These are phyloP conservation scores for Mycena crocata DNA, from an alignment of 768 basidiomycete species.

Conservation along the genomic window DNA sequence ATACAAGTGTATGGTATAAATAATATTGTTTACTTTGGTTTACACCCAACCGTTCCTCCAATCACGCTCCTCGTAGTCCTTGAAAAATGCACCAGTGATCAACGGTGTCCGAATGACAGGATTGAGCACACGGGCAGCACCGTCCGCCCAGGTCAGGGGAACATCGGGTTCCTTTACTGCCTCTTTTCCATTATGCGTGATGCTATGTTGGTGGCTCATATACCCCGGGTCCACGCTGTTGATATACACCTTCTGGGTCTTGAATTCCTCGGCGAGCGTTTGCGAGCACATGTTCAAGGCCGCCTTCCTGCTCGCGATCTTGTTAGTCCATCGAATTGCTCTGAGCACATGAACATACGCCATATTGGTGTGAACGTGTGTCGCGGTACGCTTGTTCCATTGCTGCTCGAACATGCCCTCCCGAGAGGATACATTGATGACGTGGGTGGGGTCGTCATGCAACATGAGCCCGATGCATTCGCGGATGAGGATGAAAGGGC, in stretches of 20 bases:
- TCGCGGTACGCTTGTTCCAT: constrained; percentile 38
- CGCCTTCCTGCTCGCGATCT: constrained; percentile 39
- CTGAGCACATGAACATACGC: constrained; percentile 6
- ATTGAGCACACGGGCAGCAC: constrained; percentile 48
- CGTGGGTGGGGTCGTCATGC: constrained; percentile 35
- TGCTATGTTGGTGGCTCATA: constrained; percentile 49
- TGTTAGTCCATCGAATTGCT: neutral
- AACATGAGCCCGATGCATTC: constrained; percentile 46
- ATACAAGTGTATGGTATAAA: neutral
- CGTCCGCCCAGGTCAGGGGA: constrained; percentile 50
- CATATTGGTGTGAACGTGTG: constrained; percentile 53
- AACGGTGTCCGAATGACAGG: constrained; percentile 45
- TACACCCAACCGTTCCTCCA: constrained; percentile 28
- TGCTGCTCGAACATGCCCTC: constrained; percentile 48
- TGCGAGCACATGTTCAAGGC: constrained; percentile 53
- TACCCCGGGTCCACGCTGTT: constrained; percentile 52
- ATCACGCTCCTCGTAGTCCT: constrained; percentile 43
- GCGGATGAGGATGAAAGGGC: constrained; percentile 50
- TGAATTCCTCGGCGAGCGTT: constrained; percentile 48
- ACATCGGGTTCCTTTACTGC: constrained; percentile 31
- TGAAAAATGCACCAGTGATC: constrained; percentile 50
- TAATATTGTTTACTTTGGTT: neutral
- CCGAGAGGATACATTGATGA: constrained; percentile 51
- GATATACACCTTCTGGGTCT: constrained; percentile 42
- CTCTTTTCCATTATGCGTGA: constrained; percentile 40